phyloP scores from a whole-genome alignment of 176 grass and related monocot genomes.

The Cenchrus purpureus region DNA sequence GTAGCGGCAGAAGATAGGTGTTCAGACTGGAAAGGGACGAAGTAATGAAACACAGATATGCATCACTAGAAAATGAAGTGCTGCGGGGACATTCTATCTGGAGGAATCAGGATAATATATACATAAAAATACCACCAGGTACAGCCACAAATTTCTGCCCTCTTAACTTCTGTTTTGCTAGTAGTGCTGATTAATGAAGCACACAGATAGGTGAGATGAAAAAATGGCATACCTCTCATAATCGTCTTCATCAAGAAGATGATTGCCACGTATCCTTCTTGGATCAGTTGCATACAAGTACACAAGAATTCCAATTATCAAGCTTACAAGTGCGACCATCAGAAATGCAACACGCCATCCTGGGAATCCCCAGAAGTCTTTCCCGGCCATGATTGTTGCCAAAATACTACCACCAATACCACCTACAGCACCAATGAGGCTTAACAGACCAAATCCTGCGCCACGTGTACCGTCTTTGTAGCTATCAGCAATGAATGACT shows the following conservation, averaged over 20 bases:
- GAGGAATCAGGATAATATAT: not conserved
- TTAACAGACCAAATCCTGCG: slow-evolving; percentile 86
- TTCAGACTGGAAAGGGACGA: not conserved
- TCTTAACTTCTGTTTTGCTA: not conserved
- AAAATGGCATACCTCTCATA: slow-evolving; percentile 65
- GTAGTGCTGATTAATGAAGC: not conserved
- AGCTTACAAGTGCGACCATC: slow-evolving; percentile 73
- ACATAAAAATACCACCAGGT: not conserved
- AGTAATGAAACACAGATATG: not conserved
- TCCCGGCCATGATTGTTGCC: slow-evolving; percentile 88
- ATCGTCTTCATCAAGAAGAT: slow-evolving; percentile 55
- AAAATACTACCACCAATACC: slow-evolving; percentile 86
- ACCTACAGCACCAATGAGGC: slow-evolving; percentile 73
- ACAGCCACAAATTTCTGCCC: not conserved
- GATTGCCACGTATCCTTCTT: slow-evolving; percentile 57
- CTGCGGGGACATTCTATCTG: not conserved
- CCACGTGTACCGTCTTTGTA: slow-evolving; percentile 81
- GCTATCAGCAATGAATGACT: slow-evolving; percentile 96
- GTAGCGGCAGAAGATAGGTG: not conserved
- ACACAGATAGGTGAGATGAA: not conserved
- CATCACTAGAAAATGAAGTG: not conserved
- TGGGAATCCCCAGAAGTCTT: slow-evolving; percentile 71
- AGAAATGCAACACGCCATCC: slow-evolving; percentile 95
- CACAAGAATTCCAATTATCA: slow-evolving; percentile 81
- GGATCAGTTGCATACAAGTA: slow-evolving; percentile 85